phyloP scores from a whole-genome alignment of 2,329 filamentous ascomycete genomes.

The Fusarium praegraminearum region DNA sequence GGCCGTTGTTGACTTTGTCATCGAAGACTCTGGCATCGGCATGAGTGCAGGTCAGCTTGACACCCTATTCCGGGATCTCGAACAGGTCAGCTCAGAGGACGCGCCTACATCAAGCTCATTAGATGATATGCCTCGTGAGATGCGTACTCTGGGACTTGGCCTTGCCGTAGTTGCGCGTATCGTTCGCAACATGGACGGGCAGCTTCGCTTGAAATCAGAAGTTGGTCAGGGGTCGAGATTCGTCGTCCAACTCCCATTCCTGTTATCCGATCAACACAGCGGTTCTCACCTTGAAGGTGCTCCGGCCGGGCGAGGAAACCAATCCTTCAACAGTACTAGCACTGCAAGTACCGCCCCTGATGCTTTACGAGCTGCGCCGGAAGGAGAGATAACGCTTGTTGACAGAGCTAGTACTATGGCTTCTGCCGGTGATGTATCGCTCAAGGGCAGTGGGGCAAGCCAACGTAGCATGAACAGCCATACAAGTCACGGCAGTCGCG shows the following conservation, averaged over 20 bases:
- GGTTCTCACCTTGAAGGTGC: conserved; percentile 24
- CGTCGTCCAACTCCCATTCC: conserved; percentile 81
- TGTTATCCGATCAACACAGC: conserved; percentile 62
- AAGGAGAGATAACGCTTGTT: conserved; percentile 72
- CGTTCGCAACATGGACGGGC: conserved; percentile 90
- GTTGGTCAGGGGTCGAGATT: conserved; percentile 86
- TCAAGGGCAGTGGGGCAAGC: conserved; percentile 38
- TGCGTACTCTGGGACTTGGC: conserved; percentile 77
- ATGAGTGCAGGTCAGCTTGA: conserved; percentile 74
- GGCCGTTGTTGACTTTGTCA: conserved; percentile 78
- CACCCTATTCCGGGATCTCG: conserved; percentile 68
- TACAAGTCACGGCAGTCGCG: conserved; percentile 60
- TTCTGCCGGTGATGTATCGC: conserved; percentile 12
- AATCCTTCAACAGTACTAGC: conserved; percentile 28
- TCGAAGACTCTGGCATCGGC: conserved; percentile 80
- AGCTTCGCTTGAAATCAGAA: conserved; percentile 85
- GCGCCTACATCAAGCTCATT: conserved; percentile 44
- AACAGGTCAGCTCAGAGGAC: conserved; percentile 66
- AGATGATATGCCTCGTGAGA: conserved; percentile 48
- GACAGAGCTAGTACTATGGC: conserved; percentile 56
- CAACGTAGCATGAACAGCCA: conserved; percentile 56
- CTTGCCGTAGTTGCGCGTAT: conserved; percentile 90
- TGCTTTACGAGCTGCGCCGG: conserved; percentile 49
- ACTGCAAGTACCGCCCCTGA: conserved; percentile 40
- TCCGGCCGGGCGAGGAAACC: conserved; percentile 11